A percentile compares a stretch with the other conserved stretches of the same genome.
These are phyloP conservation scores for Auricularia cornea DNA, from an alignment of 768 basidiomycete genomes.

Conservation along the genomic window DNA sequence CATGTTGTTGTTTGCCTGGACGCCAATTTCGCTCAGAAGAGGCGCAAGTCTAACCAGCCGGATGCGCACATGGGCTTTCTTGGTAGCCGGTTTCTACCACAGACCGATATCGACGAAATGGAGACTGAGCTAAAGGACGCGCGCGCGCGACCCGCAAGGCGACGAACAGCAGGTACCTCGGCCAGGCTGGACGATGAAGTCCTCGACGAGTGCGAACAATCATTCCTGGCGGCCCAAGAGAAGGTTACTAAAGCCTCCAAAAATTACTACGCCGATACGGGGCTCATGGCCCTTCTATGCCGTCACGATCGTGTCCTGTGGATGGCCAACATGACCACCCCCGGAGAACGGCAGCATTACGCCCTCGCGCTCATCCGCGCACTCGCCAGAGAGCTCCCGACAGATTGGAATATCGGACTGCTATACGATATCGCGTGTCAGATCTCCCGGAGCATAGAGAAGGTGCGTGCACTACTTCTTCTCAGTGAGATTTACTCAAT, in stretches of 20 bases:
- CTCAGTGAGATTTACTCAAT: not conserved
- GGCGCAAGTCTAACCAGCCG: not conserved
- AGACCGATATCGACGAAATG: not conserved
- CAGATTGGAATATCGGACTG: constrained; percentile 22
- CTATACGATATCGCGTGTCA: constrained; percentile 29
- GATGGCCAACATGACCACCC: constrained; percentile 3
- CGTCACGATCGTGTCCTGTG: constrained; percentile 4
- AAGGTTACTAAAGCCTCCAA: not conserved
- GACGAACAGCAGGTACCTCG: not conserved
- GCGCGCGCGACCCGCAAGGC: too few species aligned
- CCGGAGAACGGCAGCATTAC: constrained; percentile 8
- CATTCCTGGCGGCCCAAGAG: constrained; percentile 8
- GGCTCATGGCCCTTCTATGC: constrained; percentile 6
- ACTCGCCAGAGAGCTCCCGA: constrained; percentile 1
- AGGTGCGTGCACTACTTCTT: not conserved
- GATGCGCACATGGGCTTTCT: not conserved
- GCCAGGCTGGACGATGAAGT: not conserved
- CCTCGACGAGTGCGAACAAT: constrained; percentile 4
- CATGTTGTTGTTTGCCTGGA: constrained; percentile 4
- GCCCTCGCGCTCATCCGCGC: constrained; percentile 1
- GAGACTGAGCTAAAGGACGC: not conserved
- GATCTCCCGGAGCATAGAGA: constrained; percentile 21
- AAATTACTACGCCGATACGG: constrained; percentile 6
- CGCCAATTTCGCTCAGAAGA: constrained; percentile 3
- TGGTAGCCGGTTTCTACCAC: not conserved